A percentile compares a stretch with the other conserved stretches of the same genome.
phyloP scores from a whole-genome alignment of 2,329 filamentous ascomycete species.

The Calycina herbarum region DNA sequence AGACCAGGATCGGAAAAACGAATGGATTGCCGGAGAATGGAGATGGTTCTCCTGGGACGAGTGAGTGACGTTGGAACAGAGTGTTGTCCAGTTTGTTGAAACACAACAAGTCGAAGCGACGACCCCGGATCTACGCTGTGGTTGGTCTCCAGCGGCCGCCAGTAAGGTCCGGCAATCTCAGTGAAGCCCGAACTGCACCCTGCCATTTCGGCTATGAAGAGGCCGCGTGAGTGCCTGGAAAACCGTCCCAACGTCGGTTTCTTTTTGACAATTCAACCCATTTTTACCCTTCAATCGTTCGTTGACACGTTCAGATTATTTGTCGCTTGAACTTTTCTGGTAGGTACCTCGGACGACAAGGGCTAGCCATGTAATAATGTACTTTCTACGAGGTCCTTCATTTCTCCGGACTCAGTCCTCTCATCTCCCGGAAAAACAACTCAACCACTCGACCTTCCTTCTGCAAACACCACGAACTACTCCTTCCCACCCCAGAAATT shows the following conservation, averaged over 20 bases:
- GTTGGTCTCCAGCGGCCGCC: neutral
- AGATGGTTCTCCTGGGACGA: neutral
- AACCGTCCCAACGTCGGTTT: too few species aligned
- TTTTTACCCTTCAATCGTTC: too few species aligned
- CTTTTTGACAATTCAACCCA: too few species aligned
- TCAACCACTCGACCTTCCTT: neutral
- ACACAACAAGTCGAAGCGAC: neutral
- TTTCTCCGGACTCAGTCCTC: neutral
- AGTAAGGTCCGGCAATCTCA: neutral
- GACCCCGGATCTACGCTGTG: conserved; percentile 4
- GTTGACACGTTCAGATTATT: neutral
- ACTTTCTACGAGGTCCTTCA: neutral
- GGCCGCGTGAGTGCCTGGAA: neutral
- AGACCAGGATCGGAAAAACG: neutral
- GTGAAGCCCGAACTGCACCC: neutral
- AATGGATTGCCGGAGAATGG: neutral
- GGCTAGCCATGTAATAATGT: neutral
- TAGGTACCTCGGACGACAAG: neutral
- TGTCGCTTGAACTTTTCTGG: neutral
- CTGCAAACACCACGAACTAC: neutral
- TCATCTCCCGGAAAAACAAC: neutral
- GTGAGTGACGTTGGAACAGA: conserved; percentile 5
- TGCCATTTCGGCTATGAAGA: neutral
- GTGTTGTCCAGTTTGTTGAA: neutral
- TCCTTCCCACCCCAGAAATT: neutral